phyloP scores from a whole-genome alignment of 1,284 basidiomycete species.

The Papiliotrema flavescens region DNA sequence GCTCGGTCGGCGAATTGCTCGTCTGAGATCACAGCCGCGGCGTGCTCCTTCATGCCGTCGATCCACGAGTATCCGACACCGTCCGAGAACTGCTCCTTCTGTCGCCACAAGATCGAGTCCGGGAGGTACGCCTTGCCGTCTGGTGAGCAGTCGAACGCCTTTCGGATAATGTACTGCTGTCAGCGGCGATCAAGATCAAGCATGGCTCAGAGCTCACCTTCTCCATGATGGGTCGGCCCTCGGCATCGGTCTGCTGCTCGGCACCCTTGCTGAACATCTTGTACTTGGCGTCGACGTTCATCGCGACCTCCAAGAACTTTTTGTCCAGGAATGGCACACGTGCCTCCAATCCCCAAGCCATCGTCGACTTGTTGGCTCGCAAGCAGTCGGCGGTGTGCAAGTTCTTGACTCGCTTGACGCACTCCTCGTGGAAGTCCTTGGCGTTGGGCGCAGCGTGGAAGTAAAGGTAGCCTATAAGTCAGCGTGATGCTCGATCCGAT shows the following conservation, averaged over 20 bases:
- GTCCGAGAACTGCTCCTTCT: constrained; percentile 99
- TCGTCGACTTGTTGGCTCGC: constrained; percentile 99
- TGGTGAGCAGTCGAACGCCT: constrained; percentile 88
- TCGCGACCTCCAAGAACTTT: constrained; percentile 86
- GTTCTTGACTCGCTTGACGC: constrained; percentile 93
- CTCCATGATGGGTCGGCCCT: constrained; percentile 87
- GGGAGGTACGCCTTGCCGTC: constrained; percentile 88
- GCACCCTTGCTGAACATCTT: constrained; percentile 89
- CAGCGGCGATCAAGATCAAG: neutral
- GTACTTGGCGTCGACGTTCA: constrained; percentile 83
- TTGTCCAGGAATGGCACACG: constrained; percentile 99
- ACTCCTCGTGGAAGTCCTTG: constrained; percentile 91
- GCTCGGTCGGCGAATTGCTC: constrained; percentile 71
- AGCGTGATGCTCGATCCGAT: neutral
- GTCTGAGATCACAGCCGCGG: constrained; percentile 71
- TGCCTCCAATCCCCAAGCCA: constrained; percentile 99
- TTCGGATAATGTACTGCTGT: constrained; percentile 84
- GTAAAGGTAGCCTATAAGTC: constrained; percentile 80
- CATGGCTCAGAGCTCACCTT: constrained; percentile 58
- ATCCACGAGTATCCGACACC: constrained; percentile 99
- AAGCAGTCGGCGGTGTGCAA: constrained; percentile 97
- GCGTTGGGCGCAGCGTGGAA: constrained; percentile 97
- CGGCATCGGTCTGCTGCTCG: constrained; percentile 70
- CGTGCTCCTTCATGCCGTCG: constrained; percentile 92
- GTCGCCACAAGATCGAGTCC: constrained; percentile 91